Evolutionary conservation across 176 grass and related monocot genomes (phyloP), one percentile per base, ranked within the genome.

Genomic region (Metroxylon sagu): DNA sequence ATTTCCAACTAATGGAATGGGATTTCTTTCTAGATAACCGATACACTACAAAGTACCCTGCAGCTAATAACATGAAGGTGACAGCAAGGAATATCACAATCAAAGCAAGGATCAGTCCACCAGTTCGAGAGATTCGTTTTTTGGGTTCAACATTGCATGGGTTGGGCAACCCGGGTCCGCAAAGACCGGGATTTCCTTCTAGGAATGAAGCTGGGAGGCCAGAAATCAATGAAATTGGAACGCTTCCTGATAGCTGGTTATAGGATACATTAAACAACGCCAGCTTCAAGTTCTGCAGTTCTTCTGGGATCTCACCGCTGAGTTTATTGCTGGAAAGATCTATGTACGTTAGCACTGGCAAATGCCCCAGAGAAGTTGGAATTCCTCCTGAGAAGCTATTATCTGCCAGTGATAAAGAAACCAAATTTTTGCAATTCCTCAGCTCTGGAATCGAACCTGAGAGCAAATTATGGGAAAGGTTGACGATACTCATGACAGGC

Each of bases 291-390:
- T 79, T 76, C 67, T 78, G 74, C 25, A 94, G 73, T 19, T 88
- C 74, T 0, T 26, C 30, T 5, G 89, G 84, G 15, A 94, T 79
- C 66, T 66, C 74, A 0, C 84, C 89, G 55, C 58, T 94, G 53
- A 88, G 80, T 49, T 19, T 31, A 52, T 94, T 94, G 59, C 65
- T 79, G 63, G 89, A 94, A 55, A 94, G 71, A 61, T 94, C 89
- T 27, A 94, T 76, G 81, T 88, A 94, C 8, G 84, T 94, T 65
- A 94, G 71, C 52, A 94, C 84, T 12, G 77, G 84, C 69, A 85
- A 25, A 66, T 35, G 59, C 0, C 84, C 89, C 1, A 88, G 80
- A 5, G 77, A 88, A 70, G 79, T 14, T 4, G 89, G 84, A 50
- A 88, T 94, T 4, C 65, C 16, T 54, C 89, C 89, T 1, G 77